Evolutionary conservation across 2,329 filamentous ascomycete genomes (phyloP), one percentile per base, ranked within the genome.

Genomic region (Cladosporium sphaerospermum): DNA sequence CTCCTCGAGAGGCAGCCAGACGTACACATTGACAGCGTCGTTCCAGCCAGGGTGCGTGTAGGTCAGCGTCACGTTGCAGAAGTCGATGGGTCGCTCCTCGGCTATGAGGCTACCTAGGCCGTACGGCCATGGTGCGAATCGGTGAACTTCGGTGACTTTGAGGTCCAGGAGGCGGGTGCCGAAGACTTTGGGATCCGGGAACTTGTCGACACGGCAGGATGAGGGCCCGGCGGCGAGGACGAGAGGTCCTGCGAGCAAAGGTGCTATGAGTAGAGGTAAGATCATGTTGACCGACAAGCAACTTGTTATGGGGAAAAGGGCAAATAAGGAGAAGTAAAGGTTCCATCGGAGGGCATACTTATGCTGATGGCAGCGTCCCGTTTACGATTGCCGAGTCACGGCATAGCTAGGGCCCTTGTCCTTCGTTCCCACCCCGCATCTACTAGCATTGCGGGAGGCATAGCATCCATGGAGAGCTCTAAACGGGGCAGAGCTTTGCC

Each of bases 31-130:
- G 49, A 73, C 61, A 1, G 14, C 61, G 45, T 73, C 70, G 50
- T 66, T 57, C 39, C 61, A 57, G 1, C 67, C 69, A 4, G 65
- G 63, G 52, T 73, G 70, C 4, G 69, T 71, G 53, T 70, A 70
- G 1, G 64, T 68, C 37, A 72, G 54, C 4, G 64, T 71, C 45
- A 72, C 52, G 31, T 71, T 67, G 62, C 70, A 72, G 48, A 67
- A 68, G 46, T 59, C n/a, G 14, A 51, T 16, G n/a, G 48, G 40
- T 4, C 48, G 48, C 11, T 51, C 48, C 23, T 36, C 16, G 32
- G 32, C 28, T 16, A 16, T 11, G 5, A 51, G 32, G 8, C 16
- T 43, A 40, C 48, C 48, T 9, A 13, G 10, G 4, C 39, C 48
- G 40, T 14, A 28, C 18, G 48, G 48, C 48, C 48, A 51, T 7